These are phyloP conservation scores for Noccaea caerulescens DNA, from an alignment of 345 rosid species.

Conservation along the genomic window DNA sequence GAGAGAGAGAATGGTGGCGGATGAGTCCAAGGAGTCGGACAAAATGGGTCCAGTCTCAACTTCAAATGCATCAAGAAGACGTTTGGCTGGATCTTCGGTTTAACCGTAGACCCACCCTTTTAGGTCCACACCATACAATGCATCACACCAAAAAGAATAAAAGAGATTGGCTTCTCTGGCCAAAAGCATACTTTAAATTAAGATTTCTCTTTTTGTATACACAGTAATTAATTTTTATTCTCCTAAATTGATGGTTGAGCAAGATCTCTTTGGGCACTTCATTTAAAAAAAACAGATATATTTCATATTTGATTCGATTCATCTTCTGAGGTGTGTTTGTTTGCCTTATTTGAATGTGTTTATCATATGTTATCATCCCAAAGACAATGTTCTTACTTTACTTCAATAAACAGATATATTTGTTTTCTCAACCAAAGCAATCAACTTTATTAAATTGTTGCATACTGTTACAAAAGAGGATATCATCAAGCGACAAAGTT, in stretches of 20 bases:
- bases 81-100: conserved; percentile 71
- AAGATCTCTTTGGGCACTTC: conserved; percentile 4
- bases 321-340: background rate
- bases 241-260: background rate
- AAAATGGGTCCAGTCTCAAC: conserved; percentile 69
- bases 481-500: conserved; percentile 3
- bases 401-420: too few species aligned
- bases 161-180: conserved; percentile 15
- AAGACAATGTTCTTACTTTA: background rate
- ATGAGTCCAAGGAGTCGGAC: conserved; percentile 51
- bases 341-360: background rate
- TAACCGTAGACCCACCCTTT: conserved; percentile 27
- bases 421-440: background rate
- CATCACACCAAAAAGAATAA: conserved; percentile 29
- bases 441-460: background rate
- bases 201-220: conserved; percentile 10
- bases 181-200: background rate
- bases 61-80: conserved; percentile 83
- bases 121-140: background rate
- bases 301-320: too few species aligned
- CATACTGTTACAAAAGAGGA: conserved; percentile 8
- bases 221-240: too few species aligned
- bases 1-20: conserved; percentile 54
- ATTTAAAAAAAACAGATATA: too few species aligned
- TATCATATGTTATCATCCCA: background rate